Percentiles rank a stretch among this genome's conserved stretches.
Conservation (phyloP, 169 alveolate genomes). For the Perkinsus chesapeaki region DNA sequence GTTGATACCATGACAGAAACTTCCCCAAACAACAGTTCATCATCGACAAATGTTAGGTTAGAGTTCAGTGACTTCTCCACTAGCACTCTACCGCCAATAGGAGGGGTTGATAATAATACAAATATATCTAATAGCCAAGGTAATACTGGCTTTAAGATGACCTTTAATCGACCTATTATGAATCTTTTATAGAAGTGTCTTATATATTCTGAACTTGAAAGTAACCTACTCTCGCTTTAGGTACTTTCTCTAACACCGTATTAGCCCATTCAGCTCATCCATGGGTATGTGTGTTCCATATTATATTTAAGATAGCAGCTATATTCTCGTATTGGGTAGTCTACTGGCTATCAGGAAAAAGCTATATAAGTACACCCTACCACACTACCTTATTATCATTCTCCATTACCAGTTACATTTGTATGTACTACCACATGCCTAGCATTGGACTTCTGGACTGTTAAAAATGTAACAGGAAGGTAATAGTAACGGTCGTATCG, state of each 20-base stretch:
- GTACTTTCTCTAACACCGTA: background rate
- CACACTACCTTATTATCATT: background rate
- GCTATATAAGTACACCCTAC: background rate
- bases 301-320: slow-evolving; percentile 50
- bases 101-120: background rate
- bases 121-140: background rate
- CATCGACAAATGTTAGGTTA: background rate
- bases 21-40: too few species aligned
- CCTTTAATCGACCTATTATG: too few species aligned
- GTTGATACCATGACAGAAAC: too few species aligned
- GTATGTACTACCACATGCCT: slow-evolving; percentile 44
- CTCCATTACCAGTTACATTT: slow-evolving; percentile 44
- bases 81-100: background rate
- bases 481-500: background rate
- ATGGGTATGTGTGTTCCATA: slow-evolving; percentile 49
- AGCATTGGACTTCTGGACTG: slow-evolving; percentile 66
- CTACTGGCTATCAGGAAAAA: slow-evolving; percentile 27
- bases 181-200: too few species aligned
- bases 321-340: slow-evolving; percentile 45
- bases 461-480: slow-evolving; percentile 65
- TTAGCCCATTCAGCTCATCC: slow-evolving; percentile 46
- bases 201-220: too few species aligned
- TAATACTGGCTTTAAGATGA: background rate
- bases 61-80: background rate
- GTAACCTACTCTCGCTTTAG: too few species aligned